These are phyloP conservation scores for Mortierella sp. DNA, from an alignment of 371 early-diverging fungal genomes.

Conservation along the genomic window DNA sequence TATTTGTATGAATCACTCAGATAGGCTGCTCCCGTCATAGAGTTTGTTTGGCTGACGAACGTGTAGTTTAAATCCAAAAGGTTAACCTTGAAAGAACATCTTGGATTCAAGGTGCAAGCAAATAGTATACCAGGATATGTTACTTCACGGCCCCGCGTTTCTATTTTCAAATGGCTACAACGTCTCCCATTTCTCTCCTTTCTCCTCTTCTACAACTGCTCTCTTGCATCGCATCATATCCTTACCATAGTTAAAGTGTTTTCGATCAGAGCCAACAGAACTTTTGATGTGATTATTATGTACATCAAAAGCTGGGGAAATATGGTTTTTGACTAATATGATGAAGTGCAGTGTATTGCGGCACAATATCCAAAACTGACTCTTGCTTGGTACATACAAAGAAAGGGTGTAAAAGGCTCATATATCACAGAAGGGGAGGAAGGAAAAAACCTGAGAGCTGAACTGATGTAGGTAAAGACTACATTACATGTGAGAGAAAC, in stretches of 20 bases:
- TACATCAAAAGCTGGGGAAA: too few relatives aligned
- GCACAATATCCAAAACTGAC: too few relatives aligned
- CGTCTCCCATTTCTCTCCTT: not conserved
- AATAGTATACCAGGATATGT: too few relatives aligned
- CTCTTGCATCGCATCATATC: not conserved
- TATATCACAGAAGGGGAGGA: not conserved
- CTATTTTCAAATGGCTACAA: not conserved
- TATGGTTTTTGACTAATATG: not conserved
- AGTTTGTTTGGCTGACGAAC: too few relatives aligned
- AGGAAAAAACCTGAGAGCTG: not conserved
- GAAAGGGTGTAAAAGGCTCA: conserved; percentile 1
- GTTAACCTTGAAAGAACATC: not conserved
- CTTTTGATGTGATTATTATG: too few relatives aligned
- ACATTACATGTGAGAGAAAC: too few relatives aligned
- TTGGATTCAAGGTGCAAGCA: not conserved
- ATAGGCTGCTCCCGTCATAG: too few relatives aligned
- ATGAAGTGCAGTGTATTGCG: too few relatives aligned
- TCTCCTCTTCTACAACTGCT: not conserved
- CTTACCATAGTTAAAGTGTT: not conserved
- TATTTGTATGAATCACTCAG: not conserved
- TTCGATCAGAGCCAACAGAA: too few relatives aligned
- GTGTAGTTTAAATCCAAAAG: not conserved
- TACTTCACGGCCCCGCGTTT: not conserved
- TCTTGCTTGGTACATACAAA: not conserved
- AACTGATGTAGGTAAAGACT: too few relatives aligned